phyloP scores from a whole-genome alignment of 2,329 filamentous ascomycete genomes.

The Xylaria sp. region DNA sequence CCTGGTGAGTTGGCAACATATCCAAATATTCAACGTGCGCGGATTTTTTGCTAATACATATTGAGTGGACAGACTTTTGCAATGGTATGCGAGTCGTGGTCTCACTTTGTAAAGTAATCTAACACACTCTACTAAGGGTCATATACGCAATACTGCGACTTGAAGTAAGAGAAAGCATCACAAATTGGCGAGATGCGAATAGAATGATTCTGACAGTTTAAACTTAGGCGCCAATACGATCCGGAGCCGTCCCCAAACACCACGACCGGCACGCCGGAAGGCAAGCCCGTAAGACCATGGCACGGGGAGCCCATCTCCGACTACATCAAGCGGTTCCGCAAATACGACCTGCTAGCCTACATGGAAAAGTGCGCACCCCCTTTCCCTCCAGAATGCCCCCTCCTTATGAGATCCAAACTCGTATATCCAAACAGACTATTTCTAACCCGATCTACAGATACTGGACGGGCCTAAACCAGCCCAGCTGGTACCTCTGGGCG shows the following conservation, averaged over 20 bases:
- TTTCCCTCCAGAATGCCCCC: slow-evolving; percentile 1
- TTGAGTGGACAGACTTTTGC: slow-evolving; percentile 53
- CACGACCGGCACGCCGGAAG: slow-evolving; percentile 64
- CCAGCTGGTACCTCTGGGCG: slow-evolving; percentile 70
- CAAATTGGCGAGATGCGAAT: background rate
- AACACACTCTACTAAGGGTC: slow-evolving; percentile 63
- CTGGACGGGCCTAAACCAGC: slow-evolving; percentile 68
- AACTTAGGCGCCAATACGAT: slow-evolving; percentile 67
- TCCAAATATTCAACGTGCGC: too few relatives aligned
- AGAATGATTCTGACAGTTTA: background rate
- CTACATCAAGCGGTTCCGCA: slow-evolving; percentile 67
- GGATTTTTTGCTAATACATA: slow-evolving; percentile 22
- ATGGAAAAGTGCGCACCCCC: slow-evolving; percentile 64
- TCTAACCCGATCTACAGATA: slow-evolving; percentile 44
- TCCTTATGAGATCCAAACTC: slow-evolving; percentile 31
- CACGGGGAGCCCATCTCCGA: slow-evolving; percentile 66
- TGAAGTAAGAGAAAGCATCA: slow-evolving; percentile 48
- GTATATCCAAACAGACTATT: slow-evolving; percentile 18
- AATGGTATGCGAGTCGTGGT: slow-evolving; percentile 48
- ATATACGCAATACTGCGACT: slow-evolving; percentile 75
- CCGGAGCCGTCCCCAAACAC: slow-evolving; percentile 70
- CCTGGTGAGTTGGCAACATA: slow-evolving; percentile 48
- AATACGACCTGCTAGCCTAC: slow-evolving; percentile 68
- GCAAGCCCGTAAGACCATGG: slow-evolving; percentile 65
- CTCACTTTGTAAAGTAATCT: background rate